Percentiles rank a stretch among this genome's conserved stretches.
Evolutionary conservation across 176 grass and related monocot genomes (phyloP).

Genomic region (Aegilops umbellulata): DNA sequence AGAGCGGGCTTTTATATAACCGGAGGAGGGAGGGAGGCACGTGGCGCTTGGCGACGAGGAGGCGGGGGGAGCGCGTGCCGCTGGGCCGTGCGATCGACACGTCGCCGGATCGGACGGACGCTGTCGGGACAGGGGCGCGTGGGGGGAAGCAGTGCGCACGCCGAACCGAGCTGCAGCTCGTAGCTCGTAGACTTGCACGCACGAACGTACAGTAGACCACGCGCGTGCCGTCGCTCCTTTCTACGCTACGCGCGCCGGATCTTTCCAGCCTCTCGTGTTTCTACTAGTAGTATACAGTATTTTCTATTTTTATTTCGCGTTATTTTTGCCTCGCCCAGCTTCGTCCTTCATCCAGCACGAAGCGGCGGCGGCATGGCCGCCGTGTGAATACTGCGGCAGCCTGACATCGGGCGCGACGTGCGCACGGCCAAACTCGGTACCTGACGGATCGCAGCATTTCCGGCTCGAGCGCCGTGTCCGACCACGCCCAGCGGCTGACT

Average conservation of each 20-base stretch:
- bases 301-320: too few species aligned
- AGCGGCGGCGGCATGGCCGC: too few species aligned
- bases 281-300: too few species aligned
- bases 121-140: neutral
- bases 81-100: slow-evolving; percentile 15
- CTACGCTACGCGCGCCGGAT: too few species aligned
- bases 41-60: neutral
- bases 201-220: too few species aligned
- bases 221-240: too few species aligned
- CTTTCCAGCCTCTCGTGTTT: too few species aligned
- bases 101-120: slow-evolving; percentile 23
- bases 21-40: neutral
- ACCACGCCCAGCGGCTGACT: neutral
- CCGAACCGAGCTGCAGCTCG: too few species aligned
- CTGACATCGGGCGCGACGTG: neutral
- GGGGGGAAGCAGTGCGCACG: neutral
- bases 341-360: too few species aligned
- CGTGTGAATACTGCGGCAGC: slow-evolving; percentile 11
- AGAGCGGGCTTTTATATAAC: neutral
- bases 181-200: too few species aligned
- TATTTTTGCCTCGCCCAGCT: too few species aligned
- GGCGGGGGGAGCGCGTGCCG: neutral
- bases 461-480: neutral
- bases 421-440: neutral
- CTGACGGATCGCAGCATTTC: neutral